Conservation (phyloP, 305 asterid genomes). For the Fraxinus velutina region DNA sequence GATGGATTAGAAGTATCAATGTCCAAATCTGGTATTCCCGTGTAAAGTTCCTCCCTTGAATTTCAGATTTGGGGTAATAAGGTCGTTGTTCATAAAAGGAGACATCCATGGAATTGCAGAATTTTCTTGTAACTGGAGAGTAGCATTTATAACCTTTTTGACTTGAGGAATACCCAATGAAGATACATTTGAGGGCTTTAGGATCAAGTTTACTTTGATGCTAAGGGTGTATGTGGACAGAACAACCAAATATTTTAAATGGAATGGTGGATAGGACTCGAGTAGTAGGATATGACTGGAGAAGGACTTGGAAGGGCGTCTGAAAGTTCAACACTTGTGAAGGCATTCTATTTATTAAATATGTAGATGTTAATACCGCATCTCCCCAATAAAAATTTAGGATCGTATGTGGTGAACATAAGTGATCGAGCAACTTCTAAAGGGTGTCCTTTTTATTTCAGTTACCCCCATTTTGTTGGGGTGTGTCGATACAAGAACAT, state of each 20-base stretch:
- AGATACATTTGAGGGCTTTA: neutral
- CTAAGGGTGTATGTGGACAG: neutral
- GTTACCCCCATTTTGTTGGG: neutral
- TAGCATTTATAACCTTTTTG: neutral
- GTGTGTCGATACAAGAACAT: neutral
- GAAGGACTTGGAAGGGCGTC: neutral
- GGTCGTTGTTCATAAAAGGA: neutral
- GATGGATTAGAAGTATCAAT: neutral
- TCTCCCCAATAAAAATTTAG: neutral
- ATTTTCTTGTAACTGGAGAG: neutral
- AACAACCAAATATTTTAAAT: neutral
- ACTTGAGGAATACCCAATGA: neutral
- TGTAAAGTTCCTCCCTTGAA: neutral
- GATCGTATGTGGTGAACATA: neutral
- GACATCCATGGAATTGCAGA: neutral
- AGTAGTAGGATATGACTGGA: neutral
- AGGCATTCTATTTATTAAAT: neutral
- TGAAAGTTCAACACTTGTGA: neutral
- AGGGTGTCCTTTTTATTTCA: neutral
- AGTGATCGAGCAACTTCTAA: neutral
- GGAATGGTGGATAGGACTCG: neutral
- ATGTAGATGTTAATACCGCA: neutral
- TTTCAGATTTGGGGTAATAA: neutral
- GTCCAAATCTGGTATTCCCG: neutral
- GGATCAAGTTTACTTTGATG: neutral